These are phyloP conservation scores for Laburnicola sp. DNA, from an alignment of 2,329 filamentous ascomycete species.

Conservation along the genomic window DNA sequence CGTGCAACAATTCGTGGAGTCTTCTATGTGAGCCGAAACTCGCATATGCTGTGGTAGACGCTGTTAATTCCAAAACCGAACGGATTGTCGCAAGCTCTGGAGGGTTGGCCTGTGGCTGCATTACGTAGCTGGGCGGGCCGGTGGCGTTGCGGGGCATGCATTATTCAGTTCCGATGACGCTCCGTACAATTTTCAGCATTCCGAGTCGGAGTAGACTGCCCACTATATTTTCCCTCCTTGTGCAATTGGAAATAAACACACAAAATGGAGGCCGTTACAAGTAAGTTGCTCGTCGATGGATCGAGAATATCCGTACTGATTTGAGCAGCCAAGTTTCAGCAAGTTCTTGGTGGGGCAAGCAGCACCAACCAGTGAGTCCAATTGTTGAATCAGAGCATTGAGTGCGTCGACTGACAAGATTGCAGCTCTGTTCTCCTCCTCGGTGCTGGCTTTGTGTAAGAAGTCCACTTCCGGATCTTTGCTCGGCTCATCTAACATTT, in stretches of 20 bases:
- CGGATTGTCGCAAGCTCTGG: too few species aligned
- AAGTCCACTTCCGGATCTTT: neutral
- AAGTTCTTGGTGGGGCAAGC: conserved; percentile 29
- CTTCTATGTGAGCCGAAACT: too few species aligned
- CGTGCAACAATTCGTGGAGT: too few species aligned
- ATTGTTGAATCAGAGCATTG: neutral
- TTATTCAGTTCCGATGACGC: conserved; percentile 33
- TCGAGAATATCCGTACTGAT: conserved; percentile 23
- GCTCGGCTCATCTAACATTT: conserved; percentile 13
- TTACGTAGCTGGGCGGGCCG: neutral
- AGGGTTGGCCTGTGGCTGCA: conserved; percentile 14
- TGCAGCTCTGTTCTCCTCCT: conserved; percentile 44
- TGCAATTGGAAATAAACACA: conserved; percentile 15
- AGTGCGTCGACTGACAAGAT: conserved; percentile 18
- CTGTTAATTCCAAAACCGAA: too few species aligned
- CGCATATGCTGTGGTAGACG: too few species aligned
- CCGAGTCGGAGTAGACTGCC: conserved; percentile 37
- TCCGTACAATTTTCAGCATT: conserved; percentile 24
- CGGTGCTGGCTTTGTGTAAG: conserved; percentile 47
- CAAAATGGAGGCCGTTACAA: conserved; percentile 46
- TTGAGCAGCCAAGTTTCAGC: conserved; percentile 36
- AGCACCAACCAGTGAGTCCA: conserved; percentile 41
- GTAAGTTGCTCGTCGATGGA: conserved; percentile 18
- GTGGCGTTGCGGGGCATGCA: conserved; percentile 25
- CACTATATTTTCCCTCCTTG: conserved; percentile 28